Conservation (phyloP, 2,329 filamentous ascomycete genomes). For the Phaeophleospora eucalypticola region DNA sequence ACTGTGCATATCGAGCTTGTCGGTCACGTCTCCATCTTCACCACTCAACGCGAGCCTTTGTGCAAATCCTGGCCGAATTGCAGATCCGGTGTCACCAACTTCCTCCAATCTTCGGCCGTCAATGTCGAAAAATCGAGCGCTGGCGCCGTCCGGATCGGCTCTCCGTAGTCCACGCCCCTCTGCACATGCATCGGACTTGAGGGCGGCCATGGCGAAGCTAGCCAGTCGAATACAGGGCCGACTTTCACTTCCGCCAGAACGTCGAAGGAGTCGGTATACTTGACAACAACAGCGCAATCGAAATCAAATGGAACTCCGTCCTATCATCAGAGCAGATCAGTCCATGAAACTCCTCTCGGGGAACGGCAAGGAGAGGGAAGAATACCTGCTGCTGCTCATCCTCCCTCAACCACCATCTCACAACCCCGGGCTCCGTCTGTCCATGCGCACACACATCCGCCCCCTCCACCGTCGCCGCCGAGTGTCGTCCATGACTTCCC, state of each 20-base stretch:
- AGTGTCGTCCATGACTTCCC: constrained; percentile 2
- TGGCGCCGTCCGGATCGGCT: neutral
- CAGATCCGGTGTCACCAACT: constrained; percentile 4
- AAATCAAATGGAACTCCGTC: constrained; percentile 11
- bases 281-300: constrained; percentile 10
- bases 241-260: constrained; percentile 11
- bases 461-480: constrained; percentile 4
- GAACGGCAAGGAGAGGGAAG: neutral
- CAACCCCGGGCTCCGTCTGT: constrained; percentile 2
- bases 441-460: constrained; percentile 6
- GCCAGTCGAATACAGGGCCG: constrained; percentile 13
- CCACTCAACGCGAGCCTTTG: neutral
- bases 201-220: constrained; percentile 11
- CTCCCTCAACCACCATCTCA: constrained; percentile 11
- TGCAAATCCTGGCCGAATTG: neutral
- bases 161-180: constrained; percentile 10
- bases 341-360: neutral
- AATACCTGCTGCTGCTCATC: constrained; percentile 6
- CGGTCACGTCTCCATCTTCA: no score
- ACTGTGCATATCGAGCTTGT: no score
- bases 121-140: constrained; percentile 3
- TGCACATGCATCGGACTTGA: constrained; percentile 10
- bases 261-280: constrained; percentile 5
- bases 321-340: neutral
- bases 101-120: constrained; percentile 6